Percentiles rank a stretch among this genome's conserved stretches.
Conservation (phyloP, 192 early-diverging fungal genomes). For the Coemansia sp. region DNA sequence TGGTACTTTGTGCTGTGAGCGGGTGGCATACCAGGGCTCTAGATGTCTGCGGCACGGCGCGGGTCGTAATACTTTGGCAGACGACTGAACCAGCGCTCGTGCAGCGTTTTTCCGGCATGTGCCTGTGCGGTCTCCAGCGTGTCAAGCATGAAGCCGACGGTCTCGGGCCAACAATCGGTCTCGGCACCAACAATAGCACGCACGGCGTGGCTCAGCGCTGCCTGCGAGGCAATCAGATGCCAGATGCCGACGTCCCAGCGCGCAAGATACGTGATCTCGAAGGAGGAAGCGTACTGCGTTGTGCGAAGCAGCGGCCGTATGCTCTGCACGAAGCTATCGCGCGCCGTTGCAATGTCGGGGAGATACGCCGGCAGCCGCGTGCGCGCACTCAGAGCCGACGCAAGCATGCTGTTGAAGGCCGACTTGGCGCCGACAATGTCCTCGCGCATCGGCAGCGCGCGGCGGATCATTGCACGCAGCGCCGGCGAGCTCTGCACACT, state of each 20-base stretch:
- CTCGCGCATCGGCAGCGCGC: constrained; percentile 36
- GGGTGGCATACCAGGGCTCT: neutral
- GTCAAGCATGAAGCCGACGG: constrained; percentile 42
- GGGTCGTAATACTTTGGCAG: constrained; percentile 33
- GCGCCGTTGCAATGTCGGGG: constrained; percentile 38
- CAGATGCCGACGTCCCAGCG: constrained; percentile 44
- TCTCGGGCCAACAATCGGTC: constrained; percentile 43
- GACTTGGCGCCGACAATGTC: constrained; percentile 45
- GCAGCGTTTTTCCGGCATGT: neutral
- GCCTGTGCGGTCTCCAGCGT: constrained; percentile 23
- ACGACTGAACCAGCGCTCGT: constrained; percentile 37
- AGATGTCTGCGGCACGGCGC: too few relatives aligned
- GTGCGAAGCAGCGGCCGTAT: constrained; percentile 27
- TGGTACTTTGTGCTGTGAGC: constrained; percentile 43
- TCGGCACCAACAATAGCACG: constrained; percentile 41
- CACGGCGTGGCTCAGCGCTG: constrained; percentile 27
- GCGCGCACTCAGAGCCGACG: constrained; percentile 17
- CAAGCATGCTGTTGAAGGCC: constrained; percentile 34
- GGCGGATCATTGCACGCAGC: constrained; percentile 27
- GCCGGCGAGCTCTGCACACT: neutral
- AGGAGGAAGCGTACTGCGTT: constrained; percentile 18
- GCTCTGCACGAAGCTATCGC: constrained; percentile 21
- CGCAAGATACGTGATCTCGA: constrained; percentile 43
- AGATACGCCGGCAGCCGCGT: constrained; percentile 35
- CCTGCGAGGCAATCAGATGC: constrained; percentile 42